phyloP scores from a whole-genome alignment of 805 yeast genomes.

The Candida arabinofermentans region DNA sequence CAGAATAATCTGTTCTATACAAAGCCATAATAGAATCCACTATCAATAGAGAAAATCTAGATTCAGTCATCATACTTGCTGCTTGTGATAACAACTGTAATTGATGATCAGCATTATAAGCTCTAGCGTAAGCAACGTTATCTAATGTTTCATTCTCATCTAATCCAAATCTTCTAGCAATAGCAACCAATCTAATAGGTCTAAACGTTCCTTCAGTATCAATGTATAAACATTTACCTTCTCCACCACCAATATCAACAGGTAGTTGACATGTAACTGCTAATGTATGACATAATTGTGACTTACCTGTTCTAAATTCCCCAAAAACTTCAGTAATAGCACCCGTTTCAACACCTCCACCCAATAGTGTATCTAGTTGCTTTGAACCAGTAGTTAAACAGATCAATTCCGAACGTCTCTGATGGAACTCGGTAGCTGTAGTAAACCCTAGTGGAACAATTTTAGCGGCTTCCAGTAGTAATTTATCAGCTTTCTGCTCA shows the following conservation, averaged over 20 bases:
- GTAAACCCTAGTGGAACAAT: conserved; percentile 95
- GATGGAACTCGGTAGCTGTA: conserved; percentile 92
- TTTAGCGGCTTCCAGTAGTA: conserved; percentile 78
- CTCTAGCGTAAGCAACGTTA: conserved; percentile 96
- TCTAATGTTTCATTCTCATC: conserved; percentile 93
- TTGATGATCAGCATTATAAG: conserved; percentile 96
- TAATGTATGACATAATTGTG: conserved; percentile 93
- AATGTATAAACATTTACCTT: conserved; percentile 92
- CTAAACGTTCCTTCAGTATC: conserved; percentile 98
- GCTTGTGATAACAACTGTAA: conserved; percentile 81
- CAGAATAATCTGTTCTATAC: conserved; percentile 90
- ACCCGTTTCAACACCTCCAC: conserved; percentile 98
- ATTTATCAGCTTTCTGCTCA: conserved; percentile 89
- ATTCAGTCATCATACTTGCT: conserved; percentile 93
- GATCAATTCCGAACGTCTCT: conserved; percentile 83
- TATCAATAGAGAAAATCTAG: conserved; percentile 82
- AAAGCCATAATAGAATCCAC: conserved; percentile 98
- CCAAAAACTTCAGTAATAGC: conserved; percentile 95
- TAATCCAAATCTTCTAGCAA: conserved; percentile 87
- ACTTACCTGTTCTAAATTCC: conserved; percentile 96
- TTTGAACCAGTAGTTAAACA: conserved; percentile 95
- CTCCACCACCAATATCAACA: conserved; percentile 96
- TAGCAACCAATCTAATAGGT: conserved; percentile 83
- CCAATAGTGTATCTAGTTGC: conserved; percentile 84
- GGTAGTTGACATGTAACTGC: conserved; percentile 97